A percentile compares a stretch with the other conserved stretches of the same genome.
phyloP scores from a whole-genome alignment of 176 grass and related monocot genomes.

The Oryza coarctata region DNA sequence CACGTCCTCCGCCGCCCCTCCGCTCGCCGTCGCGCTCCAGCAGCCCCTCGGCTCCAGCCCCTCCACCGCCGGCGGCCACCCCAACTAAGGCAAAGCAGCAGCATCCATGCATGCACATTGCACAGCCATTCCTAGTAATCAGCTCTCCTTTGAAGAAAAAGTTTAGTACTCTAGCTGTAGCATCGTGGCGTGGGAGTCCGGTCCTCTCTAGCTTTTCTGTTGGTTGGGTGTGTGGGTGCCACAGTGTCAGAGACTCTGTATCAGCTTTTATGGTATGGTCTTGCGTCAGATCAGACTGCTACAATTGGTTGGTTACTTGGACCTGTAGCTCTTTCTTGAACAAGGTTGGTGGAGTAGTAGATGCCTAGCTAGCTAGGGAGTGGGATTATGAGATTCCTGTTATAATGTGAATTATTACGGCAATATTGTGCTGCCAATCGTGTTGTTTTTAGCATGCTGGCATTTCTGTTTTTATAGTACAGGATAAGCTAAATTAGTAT shows the following conservation, averaged over 20 bases:
- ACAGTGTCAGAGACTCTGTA: background rate
- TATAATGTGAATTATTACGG: background rate
- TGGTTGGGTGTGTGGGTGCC: background rate
- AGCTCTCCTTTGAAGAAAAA: background rate
- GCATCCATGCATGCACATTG: background rate
- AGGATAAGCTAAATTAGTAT: background rate
- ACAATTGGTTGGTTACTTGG: background rate
- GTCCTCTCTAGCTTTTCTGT: too few relatives aligned
- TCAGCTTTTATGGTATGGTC: background rate
- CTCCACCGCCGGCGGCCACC: slow-evolving; percentile 35
- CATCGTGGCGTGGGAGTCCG: background rate
- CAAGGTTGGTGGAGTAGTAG: background rate
- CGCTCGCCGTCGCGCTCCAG: background rate
- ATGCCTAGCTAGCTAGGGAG: background rate
- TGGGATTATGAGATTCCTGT: background rate
- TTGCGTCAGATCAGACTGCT: background rate
- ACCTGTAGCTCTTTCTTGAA: background rate
- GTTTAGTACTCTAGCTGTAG: background rate
- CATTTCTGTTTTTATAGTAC: background rate
- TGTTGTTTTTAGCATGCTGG: background rate
- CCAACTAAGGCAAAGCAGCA: background rate
- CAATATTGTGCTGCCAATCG: background rate
- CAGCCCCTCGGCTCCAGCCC: slow-evolving; percentile 42
- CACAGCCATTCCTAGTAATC: background rate
- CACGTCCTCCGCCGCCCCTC: background rate